Evolutionary conservation across 2,329 filamentous ascomycete species (phyloP).

Genomic region (Aspergillus awamori): DNA sequence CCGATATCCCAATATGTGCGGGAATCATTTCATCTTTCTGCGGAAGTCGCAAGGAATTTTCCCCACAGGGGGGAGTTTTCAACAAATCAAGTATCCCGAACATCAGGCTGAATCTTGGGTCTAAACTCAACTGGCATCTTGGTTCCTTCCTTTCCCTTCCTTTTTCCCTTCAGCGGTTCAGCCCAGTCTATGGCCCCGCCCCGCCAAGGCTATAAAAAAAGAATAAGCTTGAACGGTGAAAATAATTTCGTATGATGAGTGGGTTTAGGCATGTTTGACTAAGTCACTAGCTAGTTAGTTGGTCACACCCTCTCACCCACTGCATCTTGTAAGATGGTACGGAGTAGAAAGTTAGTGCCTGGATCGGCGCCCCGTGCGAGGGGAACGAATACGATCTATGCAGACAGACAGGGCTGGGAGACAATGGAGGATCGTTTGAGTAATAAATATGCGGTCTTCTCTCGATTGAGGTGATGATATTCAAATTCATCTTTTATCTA

Average conservation of each 20-base stretch:
- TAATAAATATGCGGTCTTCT: not conserved
- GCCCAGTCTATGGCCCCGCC: not conserved
- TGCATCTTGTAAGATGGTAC: too few species aligned
- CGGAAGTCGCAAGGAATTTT: not conserved
- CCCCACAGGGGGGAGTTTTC: not conserved
- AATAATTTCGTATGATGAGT: not conserved
- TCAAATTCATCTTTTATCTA: not conserved
- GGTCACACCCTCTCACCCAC: too few species aligned
- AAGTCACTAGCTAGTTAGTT: not conserved
- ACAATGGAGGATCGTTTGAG: too few species aligned
- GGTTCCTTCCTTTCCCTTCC: too few species aligned
- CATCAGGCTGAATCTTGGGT: not conserved
- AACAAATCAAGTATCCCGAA: not conserved
- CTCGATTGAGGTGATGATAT: not conserved
- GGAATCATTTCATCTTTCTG: too few species aligned
- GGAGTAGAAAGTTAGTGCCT: not conserved
- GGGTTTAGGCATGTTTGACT: not conserved
- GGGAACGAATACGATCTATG: slow-evolving; percentile 8
- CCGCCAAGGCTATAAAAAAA: not conserved
- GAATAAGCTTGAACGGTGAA: not conserved
- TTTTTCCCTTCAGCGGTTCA: not conserved
- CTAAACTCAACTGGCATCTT: too few species aligned
- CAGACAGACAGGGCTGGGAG: too few species aligned
- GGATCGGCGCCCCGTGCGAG: not conserved
- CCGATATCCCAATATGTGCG: not conserved